phyloP scores from a whole-genome alignment of 495 filamentous ascomycete species.

The Articulospora tetracladia region DNA sequence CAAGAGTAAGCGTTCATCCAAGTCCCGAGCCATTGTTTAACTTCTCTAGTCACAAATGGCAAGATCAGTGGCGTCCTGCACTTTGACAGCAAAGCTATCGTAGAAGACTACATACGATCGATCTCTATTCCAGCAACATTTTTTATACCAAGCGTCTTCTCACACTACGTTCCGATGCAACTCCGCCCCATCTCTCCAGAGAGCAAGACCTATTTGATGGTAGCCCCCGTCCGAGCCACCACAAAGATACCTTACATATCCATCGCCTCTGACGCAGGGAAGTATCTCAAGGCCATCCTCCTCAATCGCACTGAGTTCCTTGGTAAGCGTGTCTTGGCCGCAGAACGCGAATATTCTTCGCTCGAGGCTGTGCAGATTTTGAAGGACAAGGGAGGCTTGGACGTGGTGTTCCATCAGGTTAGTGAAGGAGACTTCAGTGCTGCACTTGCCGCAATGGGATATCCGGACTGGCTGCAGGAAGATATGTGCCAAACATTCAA shows the following conservation, averaged over 20 bases:
- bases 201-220: slow-evolving; percentile 30
- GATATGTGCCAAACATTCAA: slow-evolving; percentile 50
- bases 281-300: slow-evolving; percentile 49
- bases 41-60: slow-evolving; percentile 34
- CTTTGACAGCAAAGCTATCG: slow-evolving; percentile 56
- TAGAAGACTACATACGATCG: slow-evolving; percentile 50
- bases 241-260: slow-evolving; percentile 45
- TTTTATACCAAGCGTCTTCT: slow-evolving; percentile 52
- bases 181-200: slow-evolving; percentile 10
- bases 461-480: slow-evolving; percentile 37
- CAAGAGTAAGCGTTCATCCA: slow-evolving; percentile 22
- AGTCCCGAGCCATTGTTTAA: background rate
- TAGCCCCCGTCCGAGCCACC: slow-evolving; percentile 35
- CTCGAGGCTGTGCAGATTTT: slow-evolving; percentile 41
- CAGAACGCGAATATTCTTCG: slow-evolving; percentile 42
- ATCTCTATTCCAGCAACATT: slow-evolving; percentile 47
- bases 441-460: slow-evolving; percentile 30
- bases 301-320: slow-evolving; percentile 29
- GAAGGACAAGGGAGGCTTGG: slow-evolving; percentile 36
- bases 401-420: slow-evolving; percentile 20
- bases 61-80: slow-evolving; percentile 46
- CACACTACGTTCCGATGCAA: slow-evolving; percentile 36
- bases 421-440: slow-evolving; percentile 29
- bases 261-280: slow-evolving; percentile 44
- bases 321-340: slow-evolving; percentile 38